Base-by-base conservation (phyloP, 2,329 filamentous ascomycete species). In the Paecilomyces niveus region DNA sequence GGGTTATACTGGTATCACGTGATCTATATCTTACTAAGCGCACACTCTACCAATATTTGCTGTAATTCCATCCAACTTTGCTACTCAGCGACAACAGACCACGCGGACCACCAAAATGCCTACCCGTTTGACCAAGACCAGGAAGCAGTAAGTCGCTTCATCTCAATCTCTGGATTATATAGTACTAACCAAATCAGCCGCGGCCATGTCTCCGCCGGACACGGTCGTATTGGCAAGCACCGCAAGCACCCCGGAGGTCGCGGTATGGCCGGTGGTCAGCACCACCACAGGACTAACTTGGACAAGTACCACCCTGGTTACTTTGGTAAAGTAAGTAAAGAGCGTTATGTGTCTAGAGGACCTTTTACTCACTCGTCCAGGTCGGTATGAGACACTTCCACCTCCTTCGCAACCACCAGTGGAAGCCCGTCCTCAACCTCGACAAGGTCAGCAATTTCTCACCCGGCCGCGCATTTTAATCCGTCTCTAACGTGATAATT, bases 181-280 rank as follows among this genome's bases (percentile, higher is more conserved):
- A 3, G 6, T 45, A 45, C 39, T 45, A 13, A 45, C 39, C 6
- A 45, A 45, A 45, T 18, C n/a, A 45, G 39, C 85, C 92, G 93
- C 84, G 93, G 93, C 81, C 91, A 99, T 84, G 94, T 99, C 78
- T 95, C 90, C 76, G 91, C 92, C 85, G 94, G 94, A 85, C 88
- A 97, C 81, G 93, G 94, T 85, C 93, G 93, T 87, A 81, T 97
- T 78, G 94, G 94, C 80, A 97, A 97, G 89, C 92, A 97, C 89
- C 85, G 94, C 78, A 97, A 99, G 88, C 84, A 87, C 74, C 86
- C 86, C 74, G 85, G 86, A 85, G 86, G 84, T 84, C 85, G 85
- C 76, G 85, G 86, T 87, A 90, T 90, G 82, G 94, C 94, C 79
- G 93, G 94, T 95, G 93, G 92, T 86, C 91, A 97, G 84, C 94